Evolutionary conservation across 345 rosid species (phyloP).

Genomic region (Lepidium aucheri): DNA sequence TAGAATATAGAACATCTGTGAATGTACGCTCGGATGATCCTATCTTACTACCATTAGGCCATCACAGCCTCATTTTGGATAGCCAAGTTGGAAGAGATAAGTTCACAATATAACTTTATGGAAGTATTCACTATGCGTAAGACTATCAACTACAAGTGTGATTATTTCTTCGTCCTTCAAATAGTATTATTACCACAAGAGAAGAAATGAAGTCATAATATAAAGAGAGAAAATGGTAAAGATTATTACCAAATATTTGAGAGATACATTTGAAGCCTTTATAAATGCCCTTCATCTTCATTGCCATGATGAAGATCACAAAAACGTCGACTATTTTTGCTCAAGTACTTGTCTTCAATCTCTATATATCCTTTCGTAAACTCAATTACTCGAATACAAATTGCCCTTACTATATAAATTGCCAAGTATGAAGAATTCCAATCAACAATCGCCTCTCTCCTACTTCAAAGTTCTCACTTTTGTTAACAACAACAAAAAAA

Average conservation of each 20-base stretch:
- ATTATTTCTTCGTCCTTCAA: background rate
- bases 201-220: background rate
- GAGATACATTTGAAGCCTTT: conserved; percentile 84
- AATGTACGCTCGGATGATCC: too few relatives aligned
- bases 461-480: background rate
- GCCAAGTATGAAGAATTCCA: conserved; percentile 3
- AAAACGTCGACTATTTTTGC: background rate
- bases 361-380: background rate
- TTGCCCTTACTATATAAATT: background rate
- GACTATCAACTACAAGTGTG: too few relatives aligned
- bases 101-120: too few relatives aligned
- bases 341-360: background rate
- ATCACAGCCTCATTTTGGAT: too few relatives aligned
- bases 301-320: conserved; percentile 41
- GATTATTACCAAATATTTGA: conserved; percentile 65
- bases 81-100: too few relatives aligned
- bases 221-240: background rate
- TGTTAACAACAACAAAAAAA: background rate
- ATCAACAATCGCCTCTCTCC: conserved; percentile 1
- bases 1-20: too few relatives aligned
- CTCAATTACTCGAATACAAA: background rate
- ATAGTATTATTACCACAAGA: background rate
- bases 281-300: conserved; percentile 77
- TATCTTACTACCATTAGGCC: too few relatives aligned
- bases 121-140: too few relatives aligned